Percentiles rank a stretch among this genome's conserved stretches.
Conservation (phyloP, 306 rosid genomes). For the Inga oerstediana region DNA sequence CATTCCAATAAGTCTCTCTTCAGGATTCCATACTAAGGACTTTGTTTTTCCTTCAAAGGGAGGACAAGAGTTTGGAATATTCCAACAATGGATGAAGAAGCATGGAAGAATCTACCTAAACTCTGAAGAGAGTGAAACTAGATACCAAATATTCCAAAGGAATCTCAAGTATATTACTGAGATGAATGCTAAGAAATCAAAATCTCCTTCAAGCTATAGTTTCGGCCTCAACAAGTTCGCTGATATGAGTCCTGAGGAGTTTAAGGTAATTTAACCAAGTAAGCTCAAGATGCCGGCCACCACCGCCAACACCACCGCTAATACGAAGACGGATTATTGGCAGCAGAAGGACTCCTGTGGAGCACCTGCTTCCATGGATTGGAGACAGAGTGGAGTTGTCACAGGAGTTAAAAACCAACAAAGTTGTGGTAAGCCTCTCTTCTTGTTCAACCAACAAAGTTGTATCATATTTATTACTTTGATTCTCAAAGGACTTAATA, state of each 20-base stretch:
- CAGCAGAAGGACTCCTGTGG: not conserved
- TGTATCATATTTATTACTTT: no score
- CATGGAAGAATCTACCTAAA: conserved; percentile 42
- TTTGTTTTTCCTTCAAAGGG: conserved; percentile 33
- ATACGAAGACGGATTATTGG: not conserved
- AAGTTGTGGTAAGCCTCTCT: conserved; percentile 30
- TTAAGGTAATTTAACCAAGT: conserved; percentile 25
- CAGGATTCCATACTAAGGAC: not conserved
- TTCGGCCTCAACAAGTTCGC: conserved; percentile 60
- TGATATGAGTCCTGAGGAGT: conserved; percentile 52
- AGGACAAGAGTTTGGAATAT: conserved; percentile 36
- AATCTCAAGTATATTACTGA: conserved; percentile 48
- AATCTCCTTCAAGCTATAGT: not conserved
- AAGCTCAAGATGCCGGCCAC: not conserved
- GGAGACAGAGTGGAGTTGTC: not conserved
- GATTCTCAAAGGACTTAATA: not conserved
- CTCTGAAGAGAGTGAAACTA: conserved; percentile 44
- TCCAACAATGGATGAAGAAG: conserved; percentile 48
- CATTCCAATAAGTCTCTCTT: conserved; percentile 31
- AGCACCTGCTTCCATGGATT: conserved; percentile 46
- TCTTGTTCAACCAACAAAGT: no score
- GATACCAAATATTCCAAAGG: conserved; percentile 46
- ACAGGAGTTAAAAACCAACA: conserved; percentile 35
- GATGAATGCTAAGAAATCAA: conserved; percentile 39
- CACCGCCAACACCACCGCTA: not conserved